phyloP scores from a whole-genome alignment of 768 basidiomycete genomes.

The Gymnopilus dilepis region DNA sequence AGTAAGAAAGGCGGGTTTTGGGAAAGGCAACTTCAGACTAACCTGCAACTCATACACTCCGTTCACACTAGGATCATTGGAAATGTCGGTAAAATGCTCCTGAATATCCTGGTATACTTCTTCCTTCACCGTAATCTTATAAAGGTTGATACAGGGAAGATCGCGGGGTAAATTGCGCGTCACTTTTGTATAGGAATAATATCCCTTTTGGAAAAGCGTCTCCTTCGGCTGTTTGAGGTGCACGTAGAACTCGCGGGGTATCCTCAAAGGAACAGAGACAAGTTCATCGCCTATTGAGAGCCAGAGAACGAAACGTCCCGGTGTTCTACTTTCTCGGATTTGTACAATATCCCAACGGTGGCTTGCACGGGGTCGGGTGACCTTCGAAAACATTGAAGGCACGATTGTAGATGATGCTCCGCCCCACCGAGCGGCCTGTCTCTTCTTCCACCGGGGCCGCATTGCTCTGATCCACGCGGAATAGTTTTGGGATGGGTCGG shows the following conservation, averaged over 20 bases:
- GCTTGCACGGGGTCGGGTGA: constrained; percentile 55
- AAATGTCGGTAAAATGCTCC: constrained; percentile 91
- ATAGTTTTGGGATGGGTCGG: constrained; percentile 70
- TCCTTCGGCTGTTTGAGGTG: constrained; percentile 78
- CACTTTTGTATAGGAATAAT: constrained; percentile 76
- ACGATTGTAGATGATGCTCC: constrained; percentile 47
- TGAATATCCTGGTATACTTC: constrained; percentile 83
- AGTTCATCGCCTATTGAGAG: constrained; percentile 81
- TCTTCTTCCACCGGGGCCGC: constrained; percentile 77
- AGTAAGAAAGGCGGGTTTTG: not conserved
- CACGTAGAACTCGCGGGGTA: constrained; percentile 92
- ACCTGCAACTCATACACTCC: constrained; percentile 95
- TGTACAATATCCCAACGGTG: constrained; percentile 94
- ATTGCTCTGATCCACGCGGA: constrained; percentile 79
- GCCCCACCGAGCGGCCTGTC: constrained; percentile 52
- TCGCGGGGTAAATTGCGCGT: constrained; percentile 81
- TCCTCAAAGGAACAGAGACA: constrained; percentile 79
- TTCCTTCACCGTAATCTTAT: constrained; percentile 83
- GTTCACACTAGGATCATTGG: constrained; percentile 93
- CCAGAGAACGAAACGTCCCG: constrained; percentile 91
- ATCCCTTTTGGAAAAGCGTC: constrained; percentile 69
- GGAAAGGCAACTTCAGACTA: constrained; percentile 17
- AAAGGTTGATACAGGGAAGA: constrained; percentile 77
- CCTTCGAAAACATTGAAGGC: constrained; percentile 77
- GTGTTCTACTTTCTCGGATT: constrained; percentile 74